Conservation (phyloP, 306 rosid genomes). For the Cucurbita pepo region DNA sequence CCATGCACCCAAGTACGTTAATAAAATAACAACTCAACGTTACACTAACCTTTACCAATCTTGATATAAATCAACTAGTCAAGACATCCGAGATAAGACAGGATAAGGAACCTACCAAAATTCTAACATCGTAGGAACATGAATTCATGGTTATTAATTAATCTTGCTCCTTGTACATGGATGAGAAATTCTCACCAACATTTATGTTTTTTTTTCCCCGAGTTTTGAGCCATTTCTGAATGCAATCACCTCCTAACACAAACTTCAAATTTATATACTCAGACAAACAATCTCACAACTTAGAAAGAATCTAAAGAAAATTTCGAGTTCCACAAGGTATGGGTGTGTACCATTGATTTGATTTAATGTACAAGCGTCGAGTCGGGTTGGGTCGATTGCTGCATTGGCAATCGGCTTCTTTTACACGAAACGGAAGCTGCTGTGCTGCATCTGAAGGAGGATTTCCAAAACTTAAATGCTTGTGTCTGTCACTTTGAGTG, state of each 20-base stretch:
- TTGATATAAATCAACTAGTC: too few relatives aligned
- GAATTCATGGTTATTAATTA: neutral
- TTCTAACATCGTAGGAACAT: too few relatives aligned
- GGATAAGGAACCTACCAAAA: too few relatives aligned
- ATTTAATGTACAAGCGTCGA: neutral
- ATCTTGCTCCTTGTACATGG: neutral
- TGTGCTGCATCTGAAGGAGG: neutral
- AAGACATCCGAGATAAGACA: too few relatives aligned
- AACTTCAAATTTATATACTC: neutral
- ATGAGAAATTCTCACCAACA: neutral
- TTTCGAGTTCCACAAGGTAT: neutral
- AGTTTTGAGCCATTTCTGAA: neutral
- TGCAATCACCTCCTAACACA: neutral
- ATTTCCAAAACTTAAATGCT: neutral
- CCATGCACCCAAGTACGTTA: too few relatives aligned
- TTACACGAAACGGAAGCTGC: neutral
- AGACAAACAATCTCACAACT: neutral
- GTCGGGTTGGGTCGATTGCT: neutral
- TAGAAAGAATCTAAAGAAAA: neutral
- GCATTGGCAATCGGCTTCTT: neutral
- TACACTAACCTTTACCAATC: too few relatives aligned
- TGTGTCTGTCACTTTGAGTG: slow-evolving; percentile 4
- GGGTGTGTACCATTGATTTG: neutral
- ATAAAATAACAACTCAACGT: too few relatives aligned
- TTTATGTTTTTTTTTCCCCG: neutral